Evolutionary conservation across 2,329 filamentous ascomycete genomes (phyloP), one percentile per base, ranked within the genome.

Genomic region (Aspergillus sp.): DNA sequence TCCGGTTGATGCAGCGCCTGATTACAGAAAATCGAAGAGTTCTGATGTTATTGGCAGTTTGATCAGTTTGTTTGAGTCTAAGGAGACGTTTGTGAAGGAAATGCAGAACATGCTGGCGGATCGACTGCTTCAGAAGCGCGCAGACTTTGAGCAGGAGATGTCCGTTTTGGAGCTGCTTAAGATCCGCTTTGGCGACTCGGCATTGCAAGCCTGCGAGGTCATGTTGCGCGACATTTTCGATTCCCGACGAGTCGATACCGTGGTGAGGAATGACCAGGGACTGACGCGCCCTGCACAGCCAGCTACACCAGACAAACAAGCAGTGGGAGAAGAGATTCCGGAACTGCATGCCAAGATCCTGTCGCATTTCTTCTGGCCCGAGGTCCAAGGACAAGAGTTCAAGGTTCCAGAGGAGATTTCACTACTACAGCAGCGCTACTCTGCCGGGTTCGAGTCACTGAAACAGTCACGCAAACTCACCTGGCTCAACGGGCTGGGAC

Each of bases 181-280:
- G 70, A 78, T 88, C 48, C 83, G 90, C 7, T 90, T 96, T 44
- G 91, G 91, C 26, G 89, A 96, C 52, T 77, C 79, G 27, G 83
- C 88, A 11, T 72, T 98, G 37, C 93, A 97, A 62, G 87, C 88
- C 39, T 96, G 90, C 65, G 91, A 98, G 61, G 93, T 98, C 57
- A 98, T 98, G 93, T 79, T 98, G 45, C 88, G 86, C 51, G 93
- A 98, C 62, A 86, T 97, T 31, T 79, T 86, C 52, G 90, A 96
- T 59, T 95, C 90, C 1, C 77, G 78, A 48, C 78, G 81, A 34
- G 80, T 94, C 46, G 87, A 96, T 60, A 70, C 74, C 6, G 72
- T 77, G 9, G 81, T 95, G 37, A 74, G 81, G 34, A 76, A 74
- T 44, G 72, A 71, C 33, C 69, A 75, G 58, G 61, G 66, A 6